Base-by-base conservation (phyloP, 116 monocot genomes). In the Trichopus zeylanicus region DNA sequence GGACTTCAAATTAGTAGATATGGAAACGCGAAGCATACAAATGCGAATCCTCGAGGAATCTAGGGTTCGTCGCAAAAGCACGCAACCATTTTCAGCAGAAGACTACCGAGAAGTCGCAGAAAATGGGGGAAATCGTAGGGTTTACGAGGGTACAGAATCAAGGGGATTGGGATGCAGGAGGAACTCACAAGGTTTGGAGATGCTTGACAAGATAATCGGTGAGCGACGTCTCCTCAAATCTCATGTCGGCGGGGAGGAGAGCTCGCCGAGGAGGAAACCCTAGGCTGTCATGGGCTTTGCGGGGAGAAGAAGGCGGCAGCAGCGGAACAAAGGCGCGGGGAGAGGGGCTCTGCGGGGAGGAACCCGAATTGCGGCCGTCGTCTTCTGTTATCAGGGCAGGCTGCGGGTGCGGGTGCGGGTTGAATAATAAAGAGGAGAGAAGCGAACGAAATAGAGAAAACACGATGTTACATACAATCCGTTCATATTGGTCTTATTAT, bases 161-260 rank as follows among this genome's bases (percentile, higher is more conserved):
- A 31, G 3, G 20, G 25, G 30, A 32, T 8, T 29, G 59, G 55
- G 65, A 55, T 66, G 37, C 49, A 24, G 55, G 16, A 28, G n/a
- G 51, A 10, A 20, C 77, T 77, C 70, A 82, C 82, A 82, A 59
- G 7, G 77, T 57, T 15, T 47, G 54, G 66, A 82, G 82, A 31
- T 77, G 48, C 46, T 77, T 70, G 28, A 70, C 70, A 54, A 82
- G 82, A 63, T 77, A 82, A 5, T 38, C 67, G 25, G 54, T 77
- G 16, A 82, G 73, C 23, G 70, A 70, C 31, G 59, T 51, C 63
- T 77, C 77, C 54, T 82, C 77, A 59, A 73, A 65, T 73, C 72
- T 73, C 81, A 76, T 81, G 19, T 68, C 72, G 19, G 57, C 12
- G 28, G 29, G 29, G 29, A 4, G 28, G 30, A 18, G 34, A 29